Evolutionary conservation across 2,329 filamentous ascomycete genomes (phyloP).

Genomic region (Xylaria sp.): DNA sequence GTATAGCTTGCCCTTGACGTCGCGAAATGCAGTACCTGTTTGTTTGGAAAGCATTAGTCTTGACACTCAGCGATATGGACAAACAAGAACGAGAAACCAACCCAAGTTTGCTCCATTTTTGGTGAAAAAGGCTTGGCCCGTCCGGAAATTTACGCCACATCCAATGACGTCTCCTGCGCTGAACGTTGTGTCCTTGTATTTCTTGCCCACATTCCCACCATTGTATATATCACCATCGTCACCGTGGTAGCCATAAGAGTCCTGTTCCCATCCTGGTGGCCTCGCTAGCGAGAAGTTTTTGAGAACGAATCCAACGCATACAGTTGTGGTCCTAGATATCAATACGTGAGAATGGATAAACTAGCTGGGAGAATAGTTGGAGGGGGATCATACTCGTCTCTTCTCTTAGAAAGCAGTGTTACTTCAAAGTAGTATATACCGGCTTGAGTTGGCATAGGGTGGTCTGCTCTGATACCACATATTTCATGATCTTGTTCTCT

Average conservation of each 20-base stretch:
- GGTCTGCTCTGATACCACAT: conserved; percentile 79
- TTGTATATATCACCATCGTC: conserved; percentile 69
- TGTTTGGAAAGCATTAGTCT: conserved; percentile 3
- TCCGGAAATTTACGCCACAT: conserved; percentile 70
- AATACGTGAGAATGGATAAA: conserved; percentile 23
- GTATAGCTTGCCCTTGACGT: conserved; percentile 70
- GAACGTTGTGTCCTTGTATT: conserved; percentile 60
- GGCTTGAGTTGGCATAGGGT: conserved; percentile 85
- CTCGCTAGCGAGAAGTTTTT: conserved; percentile 59
- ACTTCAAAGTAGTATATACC: conserved; percentile 96
- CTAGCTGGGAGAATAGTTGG: background rate
- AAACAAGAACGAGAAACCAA: conserved; percentile 37
- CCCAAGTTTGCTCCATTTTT: conserved; percentile 66
- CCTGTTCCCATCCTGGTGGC: conserved; percentile 69
- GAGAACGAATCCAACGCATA: conserved; percentile 67
- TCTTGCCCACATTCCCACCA: conserved; percentile 60
- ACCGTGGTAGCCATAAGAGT: conserved; percentile 72
- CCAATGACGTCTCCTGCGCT: conserved; percentile 64
- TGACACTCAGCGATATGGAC: background rate
- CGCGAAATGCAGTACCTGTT: conserved; percentile 72
- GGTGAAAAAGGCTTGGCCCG: conserved; percentile 70
- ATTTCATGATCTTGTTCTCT: conserved; percentile 72
- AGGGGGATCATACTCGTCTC: conserved; percentile 56
- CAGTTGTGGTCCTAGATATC: conserved; percentile 58
- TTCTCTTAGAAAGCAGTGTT: conserved; percentile 55